Conservation (phyloP, 371 early-diverging fungal species). For the Rhizopus arrhizus region DNA sequence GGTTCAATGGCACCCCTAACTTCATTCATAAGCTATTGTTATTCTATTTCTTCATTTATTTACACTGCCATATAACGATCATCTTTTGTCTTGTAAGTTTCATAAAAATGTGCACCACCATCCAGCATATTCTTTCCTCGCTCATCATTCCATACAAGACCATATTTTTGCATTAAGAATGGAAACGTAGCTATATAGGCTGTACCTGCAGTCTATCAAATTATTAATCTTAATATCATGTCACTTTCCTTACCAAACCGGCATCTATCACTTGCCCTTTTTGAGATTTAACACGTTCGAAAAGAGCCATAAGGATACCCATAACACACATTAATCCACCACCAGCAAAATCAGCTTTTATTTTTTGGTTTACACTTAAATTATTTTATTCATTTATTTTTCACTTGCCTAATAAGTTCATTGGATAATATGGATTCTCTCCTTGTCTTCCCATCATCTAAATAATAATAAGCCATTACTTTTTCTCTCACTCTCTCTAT, state of each 20-base stretch:
- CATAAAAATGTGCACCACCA: slow-evolving; percentile 74
- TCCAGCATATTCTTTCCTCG: slow-evolving; percentile 70
- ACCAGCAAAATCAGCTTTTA: slow-evolving; percentile 74
- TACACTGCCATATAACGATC: slow-evolving; percentile 70
- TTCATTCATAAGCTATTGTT: not conserved
- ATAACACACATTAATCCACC: slow-evolving; percentile 73
- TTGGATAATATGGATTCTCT: slow-evolving; percentile 66
- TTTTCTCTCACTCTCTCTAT: not conserved
- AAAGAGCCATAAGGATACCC: slow-evolving; percentile 69
- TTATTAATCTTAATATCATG: not conserved
- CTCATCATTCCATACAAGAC: slow-evolving; percentile 55
- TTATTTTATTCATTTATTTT: not conserved
- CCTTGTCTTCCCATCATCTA: slow-evolving; percentile 64
- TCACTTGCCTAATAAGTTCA: slow-evolving; percentile 60
- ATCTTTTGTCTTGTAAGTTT: slow-evolving; percentile 73
- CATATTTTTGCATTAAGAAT: slow-evolving; percentile 64
- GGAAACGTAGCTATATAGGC: slow-evolving; percentile 58
- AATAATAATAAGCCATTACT: no score
- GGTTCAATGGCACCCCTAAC: slow-evolving; percentile 72
- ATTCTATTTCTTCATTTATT: slow-evolving; percentile 11
- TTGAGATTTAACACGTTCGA: slow-evolving; percentile 65
- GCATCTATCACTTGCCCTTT: slow-evolving; percentile 76
- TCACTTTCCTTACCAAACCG: slow-evolving; percentile 55
- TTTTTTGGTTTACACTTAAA: no score
- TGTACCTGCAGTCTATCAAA: slow-evolving; percentile 52